A percentile compares a stretch with the other conserved stretches of the same genome.
Evolutionary conservation across 2,329 filamentous ascomycete genomes (phyloP).

Genomic region (Neonectria magnoliae): DNA sequence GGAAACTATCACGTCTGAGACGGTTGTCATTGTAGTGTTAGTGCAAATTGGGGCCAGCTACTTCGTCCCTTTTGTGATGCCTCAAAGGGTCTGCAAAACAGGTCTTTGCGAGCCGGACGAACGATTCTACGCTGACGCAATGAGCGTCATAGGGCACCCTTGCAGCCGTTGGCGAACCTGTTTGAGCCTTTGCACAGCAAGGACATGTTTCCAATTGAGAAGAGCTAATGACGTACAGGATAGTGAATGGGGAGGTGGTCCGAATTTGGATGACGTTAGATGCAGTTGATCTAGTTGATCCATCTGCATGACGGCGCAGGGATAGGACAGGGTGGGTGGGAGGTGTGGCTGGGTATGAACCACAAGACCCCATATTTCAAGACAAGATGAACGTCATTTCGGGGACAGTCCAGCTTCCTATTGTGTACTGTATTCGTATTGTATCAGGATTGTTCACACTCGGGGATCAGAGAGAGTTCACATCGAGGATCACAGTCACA

Average conservation of each 20-base stretch:
- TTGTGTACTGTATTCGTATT: slow-evolving; percentile 1
- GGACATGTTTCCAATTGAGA: slow-evolving; percentile 5
- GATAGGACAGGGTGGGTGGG: slow-evolving; percentile 14
- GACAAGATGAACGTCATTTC: slow-evolving; percentile 34
- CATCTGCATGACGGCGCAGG: slow-evolving; percentile 11
- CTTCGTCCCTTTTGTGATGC: slow-evolving; percentile 36
- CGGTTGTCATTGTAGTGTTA: not conserved
- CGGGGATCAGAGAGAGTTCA: not conserved
- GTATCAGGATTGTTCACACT: not conserved
- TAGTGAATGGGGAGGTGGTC: not conserved
- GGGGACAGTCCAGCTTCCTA: not conserved
- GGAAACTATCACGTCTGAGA: not conserved
- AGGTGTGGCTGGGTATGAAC: not conserved
- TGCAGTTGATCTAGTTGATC: not conserved
- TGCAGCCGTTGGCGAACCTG: slow-evolving; percentile 32
- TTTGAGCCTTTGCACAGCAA: slow-evolving; percentile 29
- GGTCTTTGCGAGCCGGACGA: slow-evolving; percentile 35
- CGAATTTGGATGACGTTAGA: slow-evolving; percentile 3
- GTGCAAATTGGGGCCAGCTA: slow-evolving; percentile 6
- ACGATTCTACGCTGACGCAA: slow-evolving; percentile 38
- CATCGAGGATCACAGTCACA: not conserved
- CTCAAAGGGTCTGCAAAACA: slow-evolving; percentile 28
- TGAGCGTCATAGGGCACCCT: slow-evolving; percentile 34
- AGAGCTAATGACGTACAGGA: slow-evolving; percentile 27
- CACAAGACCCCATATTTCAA: slow-evolving; percentile 11